These are phyloP conservation scores for Selenicereus undatus DNA, from an alignment of 148 eudicot genomes.

Conservation along the genomic window DNA sequence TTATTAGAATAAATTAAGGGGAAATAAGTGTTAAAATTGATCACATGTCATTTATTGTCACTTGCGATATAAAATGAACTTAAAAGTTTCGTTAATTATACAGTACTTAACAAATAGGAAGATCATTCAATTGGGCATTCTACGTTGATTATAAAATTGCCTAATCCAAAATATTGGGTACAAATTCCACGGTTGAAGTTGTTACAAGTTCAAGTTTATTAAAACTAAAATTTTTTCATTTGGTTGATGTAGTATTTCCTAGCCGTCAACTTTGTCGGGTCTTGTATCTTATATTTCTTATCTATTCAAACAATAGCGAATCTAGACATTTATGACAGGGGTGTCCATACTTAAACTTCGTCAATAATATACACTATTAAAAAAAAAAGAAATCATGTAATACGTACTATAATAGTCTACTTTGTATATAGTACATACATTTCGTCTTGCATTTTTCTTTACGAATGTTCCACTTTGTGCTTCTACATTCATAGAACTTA, in stretches of 20 bases:
- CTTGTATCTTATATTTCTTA: neutral
- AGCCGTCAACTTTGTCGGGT: neutral
- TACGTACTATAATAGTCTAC: too few relatives aligned
- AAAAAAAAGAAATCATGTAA: too few relatives aligned
- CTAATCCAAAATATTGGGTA: neutral
- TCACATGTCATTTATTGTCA: neutral
- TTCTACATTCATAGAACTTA: too few relatives aligned
- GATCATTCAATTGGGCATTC: neutral
- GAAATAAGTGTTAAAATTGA: neutral
- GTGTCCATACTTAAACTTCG: too few relatives aligned
- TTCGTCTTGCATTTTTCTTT: too few relatives aligned
- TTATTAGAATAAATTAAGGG: neutral
- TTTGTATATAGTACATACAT: too few relatives aligned
- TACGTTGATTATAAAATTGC: neutral
- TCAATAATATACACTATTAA: too few relatives aligned
- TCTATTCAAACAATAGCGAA: too few relatives aligned
- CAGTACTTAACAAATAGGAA: neutral
- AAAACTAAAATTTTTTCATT: neutral
- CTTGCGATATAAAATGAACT: neutral
- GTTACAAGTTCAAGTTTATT: neutral
- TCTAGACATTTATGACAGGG: too few relatives aligned
- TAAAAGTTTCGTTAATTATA: neutral
- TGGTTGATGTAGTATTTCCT: neutral
- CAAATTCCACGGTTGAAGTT: neutral
- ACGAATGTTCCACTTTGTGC: too few relatives aligned